Base-by-base conservation (phyloP, 306 rosid species). In the Vigna trinervia region DNA sequence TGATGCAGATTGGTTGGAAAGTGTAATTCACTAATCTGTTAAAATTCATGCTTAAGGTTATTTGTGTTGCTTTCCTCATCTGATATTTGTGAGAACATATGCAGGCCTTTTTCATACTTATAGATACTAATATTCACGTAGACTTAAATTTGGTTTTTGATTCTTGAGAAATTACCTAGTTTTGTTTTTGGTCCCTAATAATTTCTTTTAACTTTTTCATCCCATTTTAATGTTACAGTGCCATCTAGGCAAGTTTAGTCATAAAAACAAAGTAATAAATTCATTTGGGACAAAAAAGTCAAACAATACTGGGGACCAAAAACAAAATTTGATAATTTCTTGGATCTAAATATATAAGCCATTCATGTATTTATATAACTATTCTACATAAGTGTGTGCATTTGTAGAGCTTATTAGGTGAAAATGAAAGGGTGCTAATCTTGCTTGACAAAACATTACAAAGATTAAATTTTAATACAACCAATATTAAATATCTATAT, bases 11-110 rank as follows among this genome's bases (percentile, higher is more conserved):
- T 58, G 12, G 28, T 15, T 57, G 43, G 39, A 32, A 58, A 74
- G 36, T 63, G 43, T 12, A 76, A 19, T 64, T 41, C 61, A 41
- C 67, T 65, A 15, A n/a, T 65, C 30, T 43, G 56, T 66, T 53
- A 52, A 36, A 38, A 22, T 39, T 39, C 46, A 15, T 50, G 66
- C 56, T 45, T 45, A 48, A 39, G n/a, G 23, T 45, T 30, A 43
- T 43, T n/a, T 9, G 4, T 43, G 48, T 77, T 77, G 59, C 48
- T 77, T 41, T 34, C 8, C 4, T 2, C 14, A 6, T 75, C 61
- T 36, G 64, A 76, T 74, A 1, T 59, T n/a, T 39, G 57, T 39
- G 6, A 38, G 53, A 76, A 14, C 9, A 12, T 50, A 32, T 19
- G 66, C 28, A 52, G n/a, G 12, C 22, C 38, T 3, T 75, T 26